Evolutionary conservation across 352 stramenopile genomes (phyloP).

Genomic region (Blastocystis sp.): DNA sequence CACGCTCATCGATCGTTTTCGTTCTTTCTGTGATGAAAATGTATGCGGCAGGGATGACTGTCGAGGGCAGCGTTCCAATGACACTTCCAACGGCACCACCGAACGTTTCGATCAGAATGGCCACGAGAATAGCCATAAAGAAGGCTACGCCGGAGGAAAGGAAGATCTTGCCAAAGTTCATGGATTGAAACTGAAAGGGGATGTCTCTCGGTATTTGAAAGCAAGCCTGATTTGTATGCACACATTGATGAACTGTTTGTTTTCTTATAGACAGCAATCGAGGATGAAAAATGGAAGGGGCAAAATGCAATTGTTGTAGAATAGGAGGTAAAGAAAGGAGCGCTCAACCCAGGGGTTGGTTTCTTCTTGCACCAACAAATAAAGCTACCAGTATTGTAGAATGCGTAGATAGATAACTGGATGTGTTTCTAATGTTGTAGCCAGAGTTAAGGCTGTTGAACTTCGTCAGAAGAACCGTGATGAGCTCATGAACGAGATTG

Average conservation of each 20-base stretch:
- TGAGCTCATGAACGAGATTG: constrained; percentile 90
- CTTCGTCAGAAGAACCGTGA: constrained; percentile 89
- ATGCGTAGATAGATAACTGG: constrained; percentile 2
- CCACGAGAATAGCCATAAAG: not conserved
- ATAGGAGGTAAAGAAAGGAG: not conserved
- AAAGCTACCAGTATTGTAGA: constrained; percentile 29
- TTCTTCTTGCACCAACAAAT: not conserved
- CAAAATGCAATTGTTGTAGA: not conserved
- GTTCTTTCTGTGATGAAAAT: not conserved
- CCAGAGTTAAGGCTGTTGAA: constrained; percentile 93
- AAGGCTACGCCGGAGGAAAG: not conserved
- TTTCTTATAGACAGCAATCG: not conserved
- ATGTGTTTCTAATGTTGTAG: constrained; percentile 61
- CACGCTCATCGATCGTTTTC: not conserved
- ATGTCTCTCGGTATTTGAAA: not conserved
- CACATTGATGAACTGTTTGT: too few species aligned
- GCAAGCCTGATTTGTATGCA: too few species aligned
- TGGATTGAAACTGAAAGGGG: not conserved
- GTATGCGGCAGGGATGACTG: not conserved
- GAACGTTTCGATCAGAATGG: not conserved
- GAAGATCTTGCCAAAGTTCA: not conserved
- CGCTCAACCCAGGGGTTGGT: not conserved
- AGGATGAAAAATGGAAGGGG: not conserved
- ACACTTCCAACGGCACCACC: constrained; percentile 1
- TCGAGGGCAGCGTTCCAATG: constrained; percentile 18